phyloP scores from a whole-genome alignment of 2,329 filamentous ascomycete genomes.

The Scolecobasidium constrictum region DNA sequence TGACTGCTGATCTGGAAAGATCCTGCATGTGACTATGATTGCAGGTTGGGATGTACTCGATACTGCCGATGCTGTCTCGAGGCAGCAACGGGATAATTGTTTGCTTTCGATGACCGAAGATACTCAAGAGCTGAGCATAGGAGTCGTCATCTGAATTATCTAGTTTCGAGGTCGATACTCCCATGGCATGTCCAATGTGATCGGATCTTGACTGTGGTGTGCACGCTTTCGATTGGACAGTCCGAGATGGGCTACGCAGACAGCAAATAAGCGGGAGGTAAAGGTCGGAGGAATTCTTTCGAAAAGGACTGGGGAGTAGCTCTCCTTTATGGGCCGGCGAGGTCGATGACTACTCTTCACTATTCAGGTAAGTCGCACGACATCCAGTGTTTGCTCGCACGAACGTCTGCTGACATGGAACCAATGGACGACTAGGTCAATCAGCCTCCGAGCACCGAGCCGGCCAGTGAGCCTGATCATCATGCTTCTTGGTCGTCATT shows the following conservation, averaged over 20 bases:
- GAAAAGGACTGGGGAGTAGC: background rate
- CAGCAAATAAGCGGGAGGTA: too few species aligned
- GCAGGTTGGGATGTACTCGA: conserved; percentile 1
- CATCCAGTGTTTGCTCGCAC: too few species aligned
- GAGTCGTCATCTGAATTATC: background rate
- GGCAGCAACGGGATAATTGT: background rate
- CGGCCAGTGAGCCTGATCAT: background rate
- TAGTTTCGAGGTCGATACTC: background rate
- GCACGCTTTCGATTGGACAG: background rate
- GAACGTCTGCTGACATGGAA: too few species aligned
- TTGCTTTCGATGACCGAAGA: background rate
- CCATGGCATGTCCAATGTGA: background rate
- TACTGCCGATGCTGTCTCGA: background rate
- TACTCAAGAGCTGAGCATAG: background rate
- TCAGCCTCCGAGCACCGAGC: background rate
- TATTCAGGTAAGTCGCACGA: too few species aligned
- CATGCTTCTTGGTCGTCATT: background rate
- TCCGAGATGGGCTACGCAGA: too few species aligned
- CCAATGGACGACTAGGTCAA: background rate
- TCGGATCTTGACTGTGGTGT: background rate
- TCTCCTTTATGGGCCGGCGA: too few species aligned
- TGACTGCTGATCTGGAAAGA: background rate
- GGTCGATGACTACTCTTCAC: too few species aligned
- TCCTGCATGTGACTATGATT: conserved; percentile 1
- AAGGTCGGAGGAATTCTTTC: background rate